Evolutionary conservation across 108 stramenopile genomes (phyloP).

Genomic region (Cyclotella atomus): DNA sequence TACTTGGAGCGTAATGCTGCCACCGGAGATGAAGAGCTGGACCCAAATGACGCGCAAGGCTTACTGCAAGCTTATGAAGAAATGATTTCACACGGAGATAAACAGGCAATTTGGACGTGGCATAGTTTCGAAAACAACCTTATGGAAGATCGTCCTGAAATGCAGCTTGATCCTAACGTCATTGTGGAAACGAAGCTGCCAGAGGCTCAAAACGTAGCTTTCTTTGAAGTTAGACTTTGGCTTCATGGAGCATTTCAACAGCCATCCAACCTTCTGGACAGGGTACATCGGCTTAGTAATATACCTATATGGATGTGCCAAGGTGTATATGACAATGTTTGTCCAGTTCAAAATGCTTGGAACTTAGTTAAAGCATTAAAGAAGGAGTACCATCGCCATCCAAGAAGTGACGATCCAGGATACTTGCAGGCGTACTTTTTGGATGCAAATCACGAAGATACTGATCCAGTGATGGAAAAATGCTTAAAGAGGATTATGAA

Average conservation of each 20-base stretch:
- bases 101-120: conserved; percentile 46
- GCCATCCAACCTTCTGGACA: conserved; percentile 29
- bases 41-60: conserved; percentile 31
- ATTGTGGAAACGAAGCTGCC: conserved; percentile 20
- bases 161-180: conserved; percentile 24
- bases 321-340: conserved; percentile 42
- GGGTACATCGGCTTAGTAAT: conserved; percentile 10
- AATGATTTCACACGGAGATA: conserved; percentile 42
- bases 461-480: conserved; percentile 46
- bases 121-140: conserved; percentile 47
- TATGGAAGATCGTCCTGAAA: conserved; percentile 47
- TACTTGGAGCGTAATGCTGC: not conserved
- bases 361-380: conserved; percentile 19
- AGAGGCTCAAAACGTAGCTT: conserved; percentile 40
- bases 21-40: not conserved
- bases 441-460: conserved; percentile 40
- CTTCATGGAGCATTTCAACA: conserved; percentile 37
- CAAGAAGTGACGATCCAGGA: not conserved
- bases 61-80: conserved; percentile 34
- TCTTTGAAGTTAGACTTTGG: conserved; percentile 47
- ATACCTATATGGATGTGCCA: conserved; percentile 50
- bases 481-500: conserved; percentile 38
- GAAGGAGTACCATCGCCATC: not conserved
- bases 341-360: conserved; percentile 45
- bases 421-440: conserved; percentile 28